Percentiles rank a stretch among this genome's conserved stretches.
phyloP scores from a whole-genome alignment of 495 filamentous ascomycete species.

The Penicillium argentinense region DNA sequence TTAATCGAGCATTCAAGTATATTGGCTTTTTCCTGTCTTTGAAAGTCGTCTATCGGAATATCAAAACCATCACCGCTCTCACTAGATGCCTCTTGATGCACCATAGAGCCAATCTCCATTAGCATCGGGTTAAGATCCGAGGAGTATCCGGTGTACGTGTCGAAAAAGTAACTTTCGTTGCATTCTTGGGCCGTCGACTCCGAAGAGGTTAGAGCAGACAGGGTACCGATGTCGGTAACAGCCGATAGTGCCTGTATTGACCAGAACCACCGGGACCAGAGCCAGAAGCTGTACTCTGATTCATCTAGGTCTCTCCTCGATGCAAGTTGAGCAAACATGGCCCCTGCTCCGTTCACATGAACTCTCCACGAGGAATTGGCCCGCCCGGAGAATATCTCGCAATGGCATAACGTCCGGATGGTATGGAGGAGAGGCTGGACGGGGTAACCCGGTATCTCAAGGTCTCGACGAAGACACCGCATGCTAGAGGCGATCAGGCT shows the following conservation, averaged over 20 bases:
- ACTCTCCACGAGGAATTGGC: slow-evolving; percentile 14
- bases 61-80: not conserved
- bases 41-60: too few species aligned
- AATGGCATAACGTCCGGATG: slow-evolving; percentile 16
- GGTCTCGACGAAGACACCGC: slow-evolving; percentile 9
- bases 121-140: slow-evolving; percentile 13
- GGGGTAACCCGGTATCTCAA: slow-evolving; percentile 4
- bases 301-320: not conserved
- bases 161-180: slow-evolving; percentile 7
- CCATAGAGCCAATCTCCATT: slow-evolving; percentile 9
- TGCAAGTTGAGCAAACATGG: slow-evolving; percentile 4
- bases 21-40: not conserved
- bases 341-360: slow-evolving; percentile 18
- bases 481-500: slow-evolving; percentile 11
- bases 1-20: slow-evolving; percentile 5
- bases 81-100: not conserved
- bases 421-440: slow-evolving; percentile 15
- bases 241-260: slow-evolving; percentile 15
- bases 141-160: slow-evolving; percentile 19
- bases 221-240: slow-evolving; percentile 7
- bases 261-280: slow-evolving; percentile 18
- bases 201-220: not conserved
- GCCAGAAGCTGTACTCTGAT: slow-evolving; percentile 8
- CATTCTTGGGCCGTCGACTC: not conserved
- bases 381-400: slow-evolving; percentile 17